These are phyloP conservation scores for Meyerozyma athensensis DNA, from an alignment of 1,139 yeast species.

Conservation along the genomic window DNA sequence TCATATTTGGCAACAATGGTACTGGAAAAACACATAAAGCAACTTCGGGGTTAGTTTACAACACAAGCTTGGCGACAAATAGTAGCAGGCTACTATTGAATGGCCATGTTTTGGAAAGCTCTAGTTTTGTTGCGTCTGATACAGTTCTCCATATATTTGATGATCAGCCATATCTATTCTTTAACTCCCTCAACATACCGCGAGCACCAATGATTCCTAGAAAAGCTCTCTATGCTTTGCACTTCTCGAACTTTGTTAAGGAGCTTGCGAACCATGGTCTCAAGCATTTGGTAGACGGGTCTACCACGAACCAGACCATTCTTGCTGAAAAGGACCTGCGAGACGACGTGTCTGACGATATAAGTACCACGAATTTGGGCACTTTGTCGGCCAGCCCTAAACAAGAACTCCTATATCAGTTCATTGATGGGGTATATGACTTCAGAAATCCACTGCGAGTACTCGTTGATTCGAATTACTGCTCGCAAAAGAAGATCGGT, in stretches of 20 bases:
- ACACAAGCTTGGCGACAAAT: constrained; percentile 2
- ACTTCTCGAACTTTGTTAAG: constrained; percentile 60
- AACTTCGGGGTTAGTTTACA: neutral
- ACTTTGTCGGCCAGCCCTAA: constrained; percentile 25
- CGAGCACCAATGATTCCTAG: constrained; percentile 55
- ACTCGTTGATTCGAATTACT: constrained; percentile 26
- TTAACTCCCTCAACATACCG: constrained; percentile 24
- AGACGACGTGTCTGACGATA: constrained; percentile 34
- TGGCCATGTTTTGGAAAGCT: constrained; percentile 17
- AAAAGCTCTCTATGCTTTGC: constrained; percentile 68
- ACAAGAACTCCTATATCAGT: constrained; percentile 59
- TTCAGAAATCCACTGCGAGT: constrained; percentile 7
- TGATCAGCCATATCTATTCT: constrained; percentile 20
- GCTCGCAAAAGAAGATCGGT: constrained; percentile 32
- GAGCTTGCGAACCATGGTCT: constrained; percentile 67
- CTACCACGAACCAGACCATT: constrained; percentile 48
- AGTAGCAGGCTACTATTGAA: constrained; percentile 11
- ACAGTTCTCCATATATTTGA: constrained; percentile 61
- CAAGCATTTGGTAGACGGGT: constrained; percentile 51
- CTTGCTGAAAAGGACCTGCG: constrained; percentile 45
- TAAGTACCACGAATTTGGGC: constrained; percentile 6
- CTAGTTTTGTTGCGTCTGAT: constrained; percentile 48
- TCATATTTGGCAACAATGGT: constrained; percentile 31
- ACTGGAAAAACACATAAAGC: constrained; percentile 11
- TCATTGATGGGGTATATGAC: constrained; percentile 47